A percentile compares a stretch with the other conserved stretches of the same genome.
Evolutionary conservation across 192 early-diverging fungal species (phyloP).

Genomic region (Backusella mclennaniae): DNA sequence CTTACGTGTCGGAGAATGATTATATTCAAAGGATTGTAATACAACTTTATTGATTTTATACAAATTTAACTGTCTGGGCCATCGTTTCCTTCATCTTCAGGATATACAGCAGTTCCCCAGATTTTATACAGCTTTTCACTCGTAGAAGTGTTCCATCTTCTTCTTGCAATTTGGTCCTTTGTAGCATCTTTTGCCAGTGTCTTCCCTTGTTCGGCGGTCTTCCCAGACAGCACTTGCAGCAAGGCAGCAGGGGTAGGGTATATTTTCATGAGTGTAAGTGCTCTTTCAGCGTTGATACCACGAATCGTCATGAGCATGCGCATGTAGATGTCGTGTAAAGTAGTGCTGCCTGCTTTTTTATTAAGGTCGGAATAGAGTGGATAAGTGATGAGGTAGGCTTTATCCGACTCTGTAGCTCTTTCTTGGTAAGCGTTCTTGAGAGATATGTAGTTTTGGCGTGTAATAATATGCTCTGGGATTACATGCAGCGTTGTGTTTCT

Average conservation of each 20-base stretch:
- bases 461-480: constrained; percentile 52
- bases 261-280: constrained; percentile 58
- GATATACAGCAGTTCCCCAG: constrained; percentile 43
- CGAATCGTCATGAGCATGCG: constrained; percentile 83
- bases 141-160: constrained; percentile 50
- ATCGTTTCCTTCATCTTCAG: background rate
- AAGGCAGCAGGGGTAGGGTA: constrained; percentile 71
- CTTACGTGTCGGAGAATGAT: background rate
- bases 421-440: constrained; percentile 39
- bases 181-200: constrained; percentile 49
- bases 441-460: constrained; percentile 48
- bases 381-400: constrained; percentile 56
- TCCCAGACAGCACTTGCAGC: constrained; percentile 41
- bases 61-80: background rate
- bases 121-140: constrained; percentile 57
- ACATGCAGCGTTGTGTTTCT: constrained; percentile 43
- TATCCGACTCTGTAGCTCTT: background rate
- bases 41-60: constrained; percentile 1
- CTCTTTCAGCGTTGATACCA: constrained; percentile 87
- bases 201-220: constrained; percentile 44
- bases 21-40: background rate
- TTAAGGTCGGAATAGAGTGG: constrained; percentile 64
- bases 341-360: constrained; percentile 71
- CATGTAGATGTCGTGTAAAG: constrained; percentile 74
- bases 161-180: constrained; percentile 28